Conservation (phyloP, 768 basidiomycete genomes). For the Russula abietina region DNA sequence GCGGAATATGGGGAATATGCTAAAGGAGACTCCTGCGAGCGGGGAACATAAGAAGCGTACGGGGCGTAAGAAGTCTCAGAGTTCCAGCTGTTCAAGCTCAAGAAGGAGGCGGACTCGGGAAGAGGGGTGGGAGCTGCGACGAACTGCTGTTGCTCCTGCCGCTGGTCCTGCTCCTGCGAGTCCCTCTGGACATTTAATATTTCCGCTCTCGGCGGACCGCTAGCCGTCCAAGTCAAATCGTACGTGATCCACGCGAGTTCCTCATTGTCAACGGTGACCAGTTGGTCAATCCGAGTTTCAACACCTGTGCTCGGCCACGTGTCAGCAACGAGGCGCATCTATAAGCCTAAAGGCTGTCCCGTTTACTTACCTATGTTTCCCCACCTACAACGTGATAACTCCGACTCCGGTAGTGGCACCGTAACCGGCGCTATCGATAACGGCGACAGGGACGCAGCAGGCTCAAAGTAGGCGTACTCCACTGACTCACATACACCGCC, state of each 20-base stretch:
- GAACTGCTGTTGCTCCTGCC: constrained; percentile 25
- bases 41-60: constrained; percentile 15
- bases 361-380: constrained; percentile 53
- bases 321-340: constrained; percentile 10
- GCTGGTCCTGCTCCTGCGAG: constrained; percentile 25
- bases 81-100: constrained; percentile 16
- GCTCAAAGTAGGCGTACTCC: constrained; percentile 48
- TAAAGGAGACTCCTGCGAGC: constrained; percentile 1
- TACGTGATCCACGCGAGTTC: constrained; percentile 61
- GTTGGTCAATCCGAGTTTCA: constrained; percentile 59
- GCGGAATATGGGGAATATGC: constrained; percentile 15
- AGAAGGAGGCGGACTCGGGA: constrained; percentile 26
- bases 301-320: constrained; percentile 34
- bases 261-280: constrained; percentile 60
- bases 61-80: constrained; percentile 9
- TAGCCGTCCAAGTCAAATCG: constrained; percentile 54
- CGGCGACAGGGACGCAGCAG: constrained; percentile 30
- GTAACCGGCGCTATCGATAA: constrained; percentile 33
- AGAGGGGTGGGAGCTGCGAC: constrained; percentile 29
- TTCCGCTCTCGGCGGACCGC: constrained; percentile 48
- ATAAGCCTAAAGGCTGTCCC: background rate
- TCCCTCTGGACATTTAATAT: constrained; percentile 48
- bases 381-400: constrained; percentile 63
- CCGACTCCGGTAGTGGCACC: constrained; percentile 60
- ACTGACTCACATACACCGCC: constrained; percentile 46